Percentiles rank a stretch among this genome's conserved stretches.
Evolutionary conservation across 2,329 filamentous ascomycete genomes (phyloP).

Genomic region (Colletotrichum navitas): DNA sequence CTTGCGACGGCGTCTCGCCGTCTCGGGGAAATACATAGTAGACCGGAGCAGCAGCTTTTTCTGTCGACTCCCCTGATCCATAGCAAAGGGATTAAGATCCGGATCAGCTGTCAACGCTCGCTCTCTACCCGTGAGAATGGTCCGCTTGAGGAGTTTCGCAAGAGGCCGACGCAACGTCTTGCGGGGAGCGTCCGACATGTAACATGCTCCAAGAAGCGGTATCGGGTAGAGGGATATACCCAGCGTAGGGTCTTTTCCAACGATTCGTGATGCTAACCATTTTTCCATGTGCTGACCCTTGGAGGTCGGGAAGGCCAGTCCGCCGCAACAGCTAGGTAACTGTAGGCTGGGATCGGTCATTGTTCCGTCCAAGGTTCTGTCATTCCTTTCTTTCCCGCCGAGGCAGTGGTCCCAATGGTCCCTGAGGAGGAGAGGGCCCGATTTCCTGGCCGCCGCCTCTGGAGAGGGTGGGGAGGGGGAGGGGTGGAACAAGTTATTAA

Average conservation of each 20-base stretch:
- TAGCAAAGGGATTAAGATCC: slow-evolving; percentile 3
- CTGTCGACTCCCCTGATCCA: background rate
- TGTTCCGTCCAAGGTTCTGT: slow-evolving; percentile 6
- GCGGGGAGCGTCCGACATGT: slow-evolving; percentile 28
- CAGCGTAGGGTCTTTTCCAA: slow-evolving; percentile 26
- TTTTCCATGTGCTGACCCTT: slow-evolving; percentile 25
- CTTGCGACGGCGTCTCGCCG: slow-evolving; percentile 6
- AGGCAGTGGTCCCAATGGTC: slow-evolving; percentile 14
- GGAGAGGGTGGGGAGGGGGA: no score
- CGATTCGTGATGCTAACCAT: slow-evolving; percentile 32
- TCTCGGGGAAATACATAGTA: slow-evolving; percentile 3
- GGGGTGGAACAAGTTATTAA: background rate
- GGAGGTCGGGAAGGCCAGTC: slow-evolving; percentile 31
- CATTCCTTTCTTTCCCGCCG: background rate
- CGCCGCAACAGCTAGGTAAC: slow-evolving; percentile 7
- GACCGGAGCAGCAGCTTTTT: slow-evolving; percentile 17
- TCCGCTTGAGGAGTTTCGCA: slow-evolving; percentile 10
- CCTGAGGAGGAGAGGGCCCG: slow-evolving; percentile 21
- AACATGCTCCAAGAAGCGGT: slow-evolving; percentile 28
- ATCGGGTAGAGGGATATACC: slow-evolving; percentile 36
- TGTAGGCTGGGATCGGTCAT: slow-evolving; percentile 28
- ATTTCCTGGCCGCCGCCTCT: slow-evolving; percentile 9
- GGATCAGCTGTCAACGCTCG: slow-evolving; percentile 24
- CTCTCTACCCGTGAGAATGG: slow-evolving; percentile 10
- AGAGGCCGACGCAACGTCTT: slow-evolving; percentile 11